Evolutionary conservation across 106 monocot genomes (phyloP).

Genomic region (Dendrobium chrysotoxum): DNA sequence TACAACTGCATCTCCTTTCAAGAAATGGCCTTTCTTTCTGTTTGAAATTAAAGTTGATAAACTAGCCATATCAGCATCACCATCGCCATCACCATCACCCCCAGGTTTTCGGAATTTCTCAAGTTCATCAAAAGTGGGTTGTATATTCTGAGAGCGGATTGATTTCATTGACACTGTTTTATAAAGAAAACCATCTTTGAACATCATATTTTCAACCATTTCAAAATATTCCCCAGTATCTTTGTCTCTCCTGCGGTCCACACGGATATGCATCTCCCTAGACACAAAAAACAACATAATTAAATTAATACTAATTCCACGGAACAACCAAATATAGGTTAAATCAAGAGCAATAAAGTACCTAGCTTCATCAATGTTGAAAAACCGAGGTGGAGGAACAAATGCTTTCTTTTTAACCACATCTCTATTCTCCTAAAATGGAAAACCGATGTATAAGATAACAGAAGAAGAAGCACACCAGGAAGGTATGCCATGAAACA

Average conservation of each 20-base stretch:
- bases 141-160: conserved; percentile 67
- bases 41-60: conserved; percentile 87
- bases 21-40: conserved; percentile 96
- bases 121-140: conserved; percentile 93
- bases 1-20: conserved; percentile 96
- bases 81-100: conserved; percentile 60
- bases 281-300: conserved; percentile 1
- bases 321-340: neutral
- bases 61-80: conserved; percentile 47
- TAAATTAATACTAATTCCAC: neutral
- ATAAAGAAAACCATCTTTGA: conserved; percentile 91
- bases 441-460: neutral
- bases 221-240: conserved; percentile 82
- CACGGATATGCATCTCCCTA: conserved; percentile 90
- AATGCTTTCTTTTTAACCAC: conserved; percentile 79
- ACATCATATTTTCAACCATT: conserved; percentile 71
- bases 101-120: conserved; percentile 92
- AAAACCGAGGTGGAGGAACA: conserved; percentile 87
- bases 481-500: neutral
- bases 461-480: neutral
- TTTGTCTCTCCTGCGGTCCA: conserved; percentile 63
- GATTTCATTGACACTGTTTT: conserved; percentile 84
- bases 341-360: conserved; percentile 15
- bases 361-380: conserved; percentile 93
- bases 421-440: conserved; percentile 69